Evolutionary conservation across 2,329 filamentous ascomycete genomes (phyloP).

Genomic region (Fusarium proliferatum): DNA sequence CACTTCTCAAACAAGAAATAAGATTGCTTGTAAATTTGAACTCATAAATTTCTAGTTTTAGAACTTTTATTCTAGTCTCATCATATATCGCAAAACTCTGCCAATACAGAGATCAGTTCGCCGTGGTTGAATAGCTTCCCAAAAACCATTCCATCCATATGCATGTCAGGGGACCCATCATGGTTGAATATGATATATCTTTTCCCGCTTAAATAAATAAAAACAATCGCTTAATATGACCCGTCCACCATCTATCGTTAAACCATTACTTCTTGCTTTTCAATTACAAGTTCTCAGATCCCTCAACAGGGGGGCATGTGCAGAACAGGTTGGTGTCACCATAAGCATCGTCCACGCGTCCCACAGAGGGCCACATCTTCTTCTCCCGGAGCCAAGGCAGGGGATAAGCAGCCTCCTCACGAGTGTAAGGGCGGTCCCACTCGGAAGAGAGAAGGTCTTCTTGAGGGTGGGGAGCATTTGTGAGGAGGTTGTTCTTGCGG

Average conservation of each 20-base stretch:
- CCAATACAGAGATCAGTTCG: constrained; percentile 30
- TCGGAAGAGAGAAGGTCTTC: constrained; percentile 76
- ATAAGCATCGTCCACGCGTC: constrained; percentile 88
- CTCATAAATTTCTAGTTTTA: constrained; percentile 12
- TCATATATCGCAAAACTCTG: constrained; percentile 30
- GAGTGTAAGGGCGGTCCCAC: constrained; percentile 85
- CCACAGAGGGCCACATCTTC: constrained; percentile 97
- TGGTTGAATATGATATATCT: constrained; percentile 42
- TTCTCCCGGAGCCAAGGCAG: constrained; percentile 85
- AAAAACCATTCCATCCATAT: constrained; percentile 33
- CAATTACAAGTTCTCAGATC: constrained; percentile 51
- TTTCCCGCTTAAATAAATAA: constrained; percentile 15
- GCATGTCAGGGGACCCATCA: constrained; percentile 28
- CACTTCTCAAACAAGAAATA: background rate
- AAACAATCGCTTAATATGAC: constrained; percentile 23
- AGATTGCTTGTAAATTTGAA: background rate
- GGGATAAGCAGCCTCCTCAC: constrained; percentile 89
- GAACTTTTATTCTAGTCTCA: constrained; percentile 20
- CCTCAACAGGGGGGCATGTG: constrained; percentile 88
- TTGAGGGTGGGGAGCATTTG: constrained; percentile 88
- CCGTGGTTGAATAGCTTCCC: constrained; percentile 37
- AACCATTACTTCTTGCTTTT: constrained; percentile 20
- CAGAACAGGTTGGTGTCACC: constrained; percentile 95
- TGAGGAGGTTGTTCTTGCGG: constrained; percentile 83
- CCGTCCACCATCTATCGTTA: constrained; percentile 16